Base-by-base conservation (phyloP, 768 basidiomycete species). In the Podaxis sp. region DNA sequence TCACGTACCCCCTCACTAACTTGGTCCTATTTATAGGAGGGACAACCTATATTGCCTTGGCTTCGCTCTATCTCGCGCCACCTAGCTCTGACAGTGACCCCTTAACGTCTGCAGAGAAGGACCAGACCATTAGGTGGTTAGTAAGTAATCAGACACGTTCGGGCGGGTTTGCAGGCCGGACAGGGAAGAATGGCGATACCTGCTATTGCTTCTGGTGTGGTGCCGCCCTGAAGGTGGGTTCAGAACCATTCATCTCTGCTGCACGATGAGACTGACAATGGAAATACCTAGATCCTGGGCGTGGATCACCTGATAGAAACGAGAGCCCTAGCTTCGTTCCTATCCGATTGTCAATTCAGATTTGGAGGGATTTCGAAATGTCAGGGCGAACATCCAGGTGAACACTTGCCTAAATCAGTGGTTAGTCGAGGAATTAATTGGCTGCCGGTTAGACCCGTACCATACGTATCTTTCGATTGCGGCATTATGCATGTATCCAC, bases 121-220 rank as follows among this genome's bases (percentile, higher is more conserved):
- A 76, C 8, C 72, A 76, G 49, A 91, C 93, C 0, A 76, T 91
- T 30, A 79, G 87, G 30, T 99, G 95, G 95, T 78, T 96, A 1
- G 64, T 87, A 15, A 83, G 87, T 50, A 91, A 90, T 56, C 95
- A 94, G 71, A 78, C 84, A 51, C 64, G 68, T 0, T 79, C 80
- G 0, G 94, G 94, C 0, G 96, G 96, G 0, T 97, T 95, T 70
- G 79, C 89, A 67, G 96, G 96, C 2, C 83, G 96, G 24, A 94
- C 94, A 1, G 88, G 87, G 62, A 99, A 99, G 76, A 79, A 82
- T 3, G 84, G 90, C 4, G 96, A 99, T 66, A 92, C 95, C 2
- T 99, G 96, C 72, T 99, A 99, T 74, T 93, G 91, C 66, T 99
- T 97, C 74, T 99, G 96, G 96, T 90, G 90, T 67, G 89, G 92